Base-by-base conservation (phyloP, 2,329 filamentous ascomycete genomes). In the Orbilia quercus region DNA sequence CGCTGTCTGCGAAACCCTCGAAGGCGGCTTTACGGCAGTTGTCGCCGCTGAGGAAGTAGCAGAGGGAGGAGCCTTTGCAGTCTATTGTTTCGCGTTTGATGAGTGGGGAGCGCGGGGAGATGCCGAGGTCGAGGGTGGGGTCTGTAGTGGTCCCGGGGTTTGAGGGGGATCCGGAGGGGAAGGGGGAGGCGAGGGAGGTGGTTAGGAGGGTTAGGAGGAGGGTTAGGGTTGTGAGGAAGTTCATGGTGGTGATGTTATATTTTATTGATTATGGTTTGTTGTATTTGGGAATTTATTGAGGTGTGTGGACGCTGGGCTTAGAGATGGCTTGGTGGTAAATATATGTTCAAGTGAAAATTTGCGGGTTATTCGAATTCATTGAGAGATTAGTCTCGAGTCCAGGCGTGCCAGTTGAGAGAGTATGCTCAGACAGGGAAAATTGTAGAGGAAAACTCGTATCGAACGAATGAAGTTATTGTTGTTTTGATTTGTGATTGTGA, bases 41-140 rank as follows among this genome's bases (percentile, higher is more conserved):
- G n/a, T 58, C 28, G 1, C 34, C 34, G 22, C n/a, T 31, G 20
- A 57, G 11, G 28, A 42, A 25, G 12, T 25, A 5, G 40, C 62
- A 66, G 20, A 66, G 20, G 9, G 28, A 7, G 28, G 62, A 66
- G 16, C 62, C 62, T 9, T 66, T 66, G 40, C 62, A 66, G 40
- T 66, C 62, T n/a, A 36, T 57, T 1, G 42, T 58, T 50, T 66
- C 62, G 22, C 62, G 50, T 16, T 50, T 66, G 9, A 34, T 23
- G 14, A 57, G 53, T 7, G 31, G 12, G 18, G 50, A 34, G 42
- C 34, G 31, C 1, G 36, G 36, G 7, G 22, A 28, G 22, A 45
- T 22, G 7, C 16, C 42, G 14, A 5, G 16, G 7, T 59, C 42
- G 14, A 48, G 40, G n/a, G 40, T 38, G 25, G 20, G 7, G 20